Percentiles rank a stretch among this genome's conserved stretches.
These are phyloP conservation scores for Colletotrichum musicola DNA, from an alignment of 2,329 filamentous ascomycete species.

Conservation along the genomic window DNA sequence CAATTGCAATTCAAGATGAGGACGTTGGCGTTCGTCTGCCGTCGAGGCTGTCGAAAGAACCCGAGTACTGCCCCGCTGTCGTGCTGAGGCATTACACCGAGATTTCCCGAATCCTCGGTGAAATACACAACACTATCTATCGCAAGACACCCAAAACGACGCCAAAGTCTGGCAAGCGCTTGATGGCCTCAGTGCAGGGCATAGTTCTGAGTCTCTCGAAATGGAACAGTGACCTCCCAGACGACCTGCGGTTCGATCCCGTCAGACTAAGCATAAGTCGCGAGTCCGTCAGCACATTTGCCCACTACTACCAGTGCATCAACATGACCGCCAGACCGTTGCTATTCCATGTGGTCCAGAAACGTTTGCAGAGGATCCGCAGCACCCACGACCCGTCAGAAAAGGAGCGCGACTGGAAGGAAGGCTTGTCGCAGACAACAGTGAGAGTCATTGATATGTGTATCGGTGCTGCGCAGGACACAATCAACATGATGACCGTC, in stretches of 20 bases:
- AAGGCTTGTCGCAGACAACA: conserved; percentile 48
- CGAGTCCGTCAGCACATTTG: conserved; percentile 57
- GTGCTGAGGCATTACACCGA: conserved; percentile 46
- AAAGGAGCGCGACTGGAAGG: conserved; percentile 34
- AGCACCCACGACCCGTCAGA: conserved; percentile 29
- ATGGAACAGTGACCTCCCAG: conserved; percentile 63
- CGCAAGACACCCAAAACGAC: conserved; percentile 52
- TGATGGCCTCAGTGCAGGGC: conserved; percentile 63
- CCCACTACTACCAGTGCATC: conserved; percentile 51
- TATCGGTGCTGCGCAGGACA: conserved; percentile 47
- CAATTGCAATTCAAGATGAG: conserved; percentile 47
- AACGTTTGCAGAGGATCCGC: conserved; percentile 39
- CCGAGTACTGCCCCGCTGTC: conserved; percentile 47
- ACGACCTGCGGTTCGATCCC: conserved; percentile 62
- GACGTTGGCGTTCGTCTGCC: conserved; percentile 51
- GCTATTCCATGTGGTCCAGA: conserved; percentile 47
- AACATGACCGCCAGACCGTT: conserved; percentile 50
- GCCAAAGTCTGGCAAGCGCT: conserved; percentile 58
- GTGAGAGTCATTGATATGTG: conserved; percentile 49
- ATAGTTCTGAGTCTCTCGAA: conserved; percentile 62
- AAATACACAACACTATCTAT: conserved; percentile 56
- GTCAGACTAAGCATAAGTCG: conserved; percentile 58
- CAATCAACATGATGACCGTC: conserved; percentile 43
- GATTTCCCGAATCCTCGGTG: conserved; percentile 47
- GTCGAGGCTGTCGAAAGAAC: conserved; percentile 44